These are phyloP conservation scores for Termitomyces sp. DNA, from an alignment of 768 basidiomycete genomes.

Conservation along the genomic window DNA sequence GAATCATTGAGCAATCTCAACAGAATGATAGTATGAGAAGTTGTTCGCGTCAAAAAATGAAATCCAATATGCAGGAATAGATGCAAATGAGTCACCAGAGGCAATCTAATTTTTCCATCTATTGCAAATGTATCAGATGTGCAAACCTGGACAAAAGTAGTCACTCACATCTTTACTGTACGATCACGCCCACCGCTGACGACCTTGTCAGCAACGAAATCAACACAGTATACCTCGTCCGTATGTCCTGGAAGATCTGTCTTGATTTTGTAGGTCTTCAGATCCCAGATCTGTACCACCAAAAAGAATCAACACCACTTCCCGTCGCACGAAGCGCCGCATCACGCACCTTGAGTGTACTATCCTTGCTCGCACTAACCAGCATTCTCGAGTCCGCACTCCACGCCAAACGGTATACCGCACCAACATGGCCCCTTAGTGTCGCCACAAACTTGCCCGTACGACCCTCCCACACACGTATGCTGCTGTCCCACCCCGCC, in stretches of 20 bases:
- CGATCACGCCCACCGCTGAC: constrained; percentile 95
- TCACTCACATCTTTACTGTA: constrained; percentile 85
- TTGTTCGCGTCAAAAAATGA: neutral
- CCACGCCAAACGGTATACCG: constrained; percentile 95
- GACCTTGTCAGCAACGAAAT: constrained; percentile 99
- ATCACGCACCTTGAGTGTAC: constrained; percentile 81
- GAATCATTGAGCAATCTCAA: too few species aligned
- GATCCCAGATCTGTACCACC: constrained; percentile 79
- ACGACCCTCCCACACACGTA: constrained; percentile 88
- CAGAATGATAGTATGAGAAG: too few species aligned
- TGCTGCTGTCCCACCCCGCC: constrained; percentile 87
- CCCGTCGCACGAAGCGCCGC: neutral
- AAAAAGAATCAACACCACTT: neutral
- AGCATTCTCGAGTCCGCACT: constrained; percentile 90
- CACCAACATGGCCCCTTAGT: constrained; percentile 88
- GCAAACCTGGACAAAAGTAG: neutral
- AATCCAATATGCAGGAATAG: neutral
- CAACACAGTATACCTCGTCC: constrained; percentile 98
- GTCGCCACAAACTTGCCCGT: constrained; percentile 89
- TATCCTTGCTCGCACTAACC: constrained; percentile 94
- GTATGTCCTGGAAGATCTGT: constrained; percentile 93
- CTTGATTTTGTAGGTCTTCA: constrained; percentile 94
- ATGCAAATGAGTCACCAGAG: neutral
- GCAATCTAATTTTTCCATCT: constrained; percentile 24
- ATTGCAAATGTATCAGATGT: neutral